Evolutionary conservation across 345 rosid species (phyloP), one percentile per base, ranked within the genome.

Genomic region (Gossypium raimondii): DNA sequence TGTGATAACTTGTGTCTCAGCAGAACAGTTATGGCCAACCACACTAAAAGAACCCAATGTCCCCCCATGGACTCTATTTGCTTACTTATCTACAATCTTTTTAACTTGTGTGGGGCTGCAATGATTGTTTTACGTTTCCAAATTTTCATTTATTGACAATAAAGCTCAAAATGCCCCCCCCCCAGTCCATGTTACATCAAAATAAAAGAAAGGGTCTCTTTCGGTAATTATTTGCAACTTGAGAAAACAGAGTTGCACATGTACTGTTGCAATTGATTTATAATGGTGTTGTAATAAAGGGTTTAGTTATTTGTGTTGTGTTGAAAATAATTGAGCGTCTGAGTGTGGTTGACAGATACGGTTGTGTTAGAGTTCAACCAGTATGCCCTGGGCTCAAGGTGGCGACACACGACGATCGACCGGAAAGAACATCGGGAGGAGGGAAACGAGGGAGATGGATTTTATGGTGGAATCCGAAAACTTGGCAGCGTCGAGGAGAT

Each of bases 401-500:
- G 98, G 98, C 87, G 97, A 75, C 78, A 76, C 51, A 85, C 87
- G 1, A 80, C 62, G 20, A 73, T 94, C 20, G 79, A 80, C 75
- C 74, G 92, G 78, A 90, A 82, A 79, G 92, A 88, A 25, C 97
- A 89, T 73, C 75, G 82, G 67, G 98, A 94, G 79, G 91, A 85
- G 81, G 97, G 98, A 20, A 85, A 86, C 47, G 97, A 89, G 80
- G 97, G 82, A 3, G 92, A 88, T 27, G 98, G 98, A 2, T 94
- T 90, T 73, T 94, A 94, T 57, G 98, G 97, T 50, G 98, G 98
- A 69, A 86, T 94, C 74, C 74, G 94, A 74, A 90, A 89, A 86
- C 82, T 93, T 65, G 73, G 20, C 25, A 77, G 75, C 22, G 79
- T 81, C 71, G 82, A 78, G 67, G 97, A 93, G 74, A 89, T 92